Percentiles rank a stretch among this genome's conserved stretches.
Conservation (phyloP, 1,284 basidiomycete species). For the Lentinula novae-zelandiae region DNA sequence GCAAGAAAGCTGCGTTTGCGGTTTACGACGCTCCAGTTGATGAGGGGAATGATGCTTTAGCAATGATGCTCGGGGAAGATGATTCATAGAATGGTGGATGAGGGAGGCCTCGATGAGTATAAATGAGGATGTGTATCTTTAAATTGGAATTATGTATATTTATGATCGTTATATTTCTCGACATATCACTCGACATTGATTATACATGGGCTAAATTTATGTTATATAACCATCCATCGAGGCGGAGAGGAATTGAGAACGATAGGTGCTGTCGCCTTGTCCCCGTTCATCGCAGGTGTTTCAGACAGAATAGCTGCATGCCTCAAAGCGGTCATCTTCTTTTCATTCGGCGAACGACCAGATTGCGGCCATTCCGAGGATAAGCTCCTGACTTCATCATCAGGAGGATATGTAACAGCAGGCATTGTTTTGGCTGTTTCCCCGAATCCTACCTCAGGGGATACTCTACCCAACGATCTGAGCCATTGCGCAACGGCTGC, state of each 20-base stretch:
- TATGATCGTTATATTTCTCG: too few relatives aligned
- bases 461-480: constrained; percentile 47
- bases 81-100: background rate
- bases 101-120: too few relatives aligned
- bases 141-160: background rate
- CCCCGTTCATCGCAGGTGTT: constrained; percentile 41
- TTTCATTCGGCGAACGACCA: constrained; percentile 8
- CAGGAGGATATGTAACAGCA: constrained; percentile 22
- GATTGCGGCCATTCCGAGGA: constrained; percentile 26
- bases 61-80: constrained; percentile 63
- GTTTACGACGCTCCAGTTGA: constrained; percentile 76
- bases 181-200: background rate
- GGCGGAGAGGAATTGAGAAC: constrained; percentile 11
- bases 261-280: constrained; percentile 24
- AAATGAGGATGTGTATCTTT: background rate
- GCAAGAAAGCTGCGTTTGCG: constrained; percentile 70
- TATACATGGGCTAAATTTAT: too few relatives aligned
- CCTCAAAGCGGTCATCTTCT: constrained; percentile 39
- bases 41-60: constrained; percentile 70
- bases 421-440: constrained; percentile 33
- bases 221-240: constrained; percentile 9
- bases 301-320: constrained; percentile 44
- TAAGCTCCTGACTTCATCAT: constrained; percentile 34
- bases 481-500: constrained; percentile 55
- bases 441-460: constrained; percentile 38